Conservation (phyloP, 2,329 filamentous ascomycete genomes). For the Plenodomus tracheiphilus region DNA sequence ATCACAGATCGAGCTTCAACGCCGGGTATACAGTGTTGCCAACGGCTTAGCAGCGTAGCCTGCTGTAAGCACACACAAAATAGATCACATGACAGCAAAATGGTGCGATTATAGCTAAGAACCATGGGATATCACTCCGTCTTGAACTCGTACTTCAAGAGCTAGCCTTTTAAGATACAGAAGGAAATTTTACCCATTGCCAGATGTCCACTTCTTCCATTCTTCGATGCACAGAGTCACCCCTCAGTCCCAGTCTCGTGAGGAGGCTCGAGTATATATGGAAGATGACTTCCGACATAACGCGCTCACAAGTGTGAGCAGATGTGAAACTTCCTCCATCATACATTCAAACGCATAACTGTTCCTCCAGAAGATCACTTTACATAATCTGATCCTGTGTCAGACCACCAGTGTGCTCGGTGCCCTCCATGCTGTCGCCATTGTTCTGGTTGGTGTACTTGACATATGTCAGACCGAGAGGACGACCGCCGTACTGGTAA, state of each 20-base stretch:
- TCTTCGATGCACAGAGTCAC: slow-evolving; percentile 14
- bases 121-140: slow-evolving; percentile 1
- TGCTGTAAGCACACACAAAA: background rate
- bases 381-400: slow-evolving; percentile 99
- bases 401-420: slow-evolving; percentile 68
- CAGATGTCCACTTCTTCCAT: slow-evolving; percentile 14
- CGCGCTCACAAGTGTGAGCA: slow-evolving; percentile 8
- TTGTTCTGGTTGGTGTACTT: slow-evolving; percentile 77
- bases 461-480: slow-evolving; percentile 89
- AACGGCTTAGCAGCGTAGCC: background rate
- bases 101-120: background rate
- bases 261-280: slow-evolving; percentile 19
- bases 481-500: slow-evolving; percentile 95
- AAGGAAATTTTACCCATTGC: slow-evolving; percentile 35
- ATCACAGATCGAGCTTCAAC: background rate
- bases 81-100: background rate
- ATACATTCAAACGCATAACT: background rate
- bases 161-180: slow-evolving; percentile 41
- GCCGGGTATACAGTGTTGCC: no score
- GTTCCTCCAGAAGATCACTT: background rate
- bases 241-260: slow-evolving; percentile 20
- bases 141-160: slow-evolving; percentile 1
- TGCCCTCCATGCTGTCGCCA: slow-evolving; percentile 76
- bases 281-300: slow-evolving; percentile 19
- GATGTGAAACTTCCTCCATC: slow-evolving; percentile 1